These are phyloP conservation scores for Chlamydomonas reinhardtii DNA, from an alignment of 163 green algal species.

Conservation along the genomic window DNA sequence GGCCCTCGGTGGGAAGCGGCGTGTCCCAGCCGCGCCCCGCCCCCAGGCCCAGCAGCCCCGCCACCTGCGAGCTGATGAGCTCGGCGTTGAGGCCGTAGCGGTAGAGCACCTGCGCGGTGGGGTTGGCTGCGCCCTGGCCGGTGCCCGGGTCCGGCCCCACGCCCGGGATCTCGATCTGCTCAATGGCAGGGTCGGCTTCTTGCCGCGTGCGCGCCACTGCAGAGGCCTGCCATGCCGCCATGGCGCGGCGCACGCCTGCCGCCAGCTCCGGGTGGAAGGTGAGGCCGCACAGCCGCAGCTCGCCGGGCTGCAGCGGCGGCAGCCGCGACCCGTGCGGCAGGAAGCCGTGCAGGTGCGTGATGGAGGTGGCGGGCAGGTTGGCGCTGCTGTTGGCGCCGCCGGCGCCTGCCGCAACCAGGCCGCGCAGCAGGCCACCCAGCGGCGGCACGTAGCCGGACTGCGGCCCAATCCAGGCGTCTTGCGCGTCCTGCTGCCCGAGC, in stretches of 20 bases:
- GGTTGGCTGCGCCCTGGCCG: not conserved
- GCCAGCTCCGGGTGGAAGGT: conserved; percentile 14
- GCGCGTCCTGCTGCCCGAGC: not conserved
- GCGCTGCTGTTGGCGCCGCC: no score
- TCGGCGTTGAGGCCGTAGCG: not conserved
- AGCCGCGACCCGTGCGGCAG: not conserved
- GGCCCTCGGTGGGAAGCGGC: not conserved
- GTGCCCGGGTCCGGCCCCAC: not conserved
- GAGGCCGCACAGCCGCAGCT: conserved; percentile 32
- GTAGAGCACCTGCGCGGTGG: not conserved
- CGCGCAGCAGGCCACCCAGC: no score
- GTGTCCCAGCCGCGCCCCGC: not conserved
- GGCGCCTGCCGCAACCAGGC: not conserved
- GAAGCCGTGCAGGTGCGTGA: conserved; percentile 21
- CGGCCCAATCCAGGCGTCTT: not conserved
- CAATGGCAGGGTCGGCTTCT: not conserved
- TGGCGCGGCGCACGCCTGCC: not conserved
- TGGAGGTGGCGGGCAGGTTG: not conserved
- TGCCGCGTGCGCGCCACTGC: not conserved
- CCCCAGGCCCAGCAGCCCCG: not conserved
- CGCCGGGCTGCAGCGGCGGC: conserved; percentile 6
- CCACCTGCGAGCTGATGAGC: conserved; percentile 1
- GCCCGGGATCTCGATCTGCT: no score
- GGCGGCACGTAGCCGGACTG: no score
- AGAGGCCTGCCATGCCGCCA: not conserved